Evolutionary conservation across 176 grass and related monocot genomes (phyloP).

Genomic region (Triticum urartu): DNA sequence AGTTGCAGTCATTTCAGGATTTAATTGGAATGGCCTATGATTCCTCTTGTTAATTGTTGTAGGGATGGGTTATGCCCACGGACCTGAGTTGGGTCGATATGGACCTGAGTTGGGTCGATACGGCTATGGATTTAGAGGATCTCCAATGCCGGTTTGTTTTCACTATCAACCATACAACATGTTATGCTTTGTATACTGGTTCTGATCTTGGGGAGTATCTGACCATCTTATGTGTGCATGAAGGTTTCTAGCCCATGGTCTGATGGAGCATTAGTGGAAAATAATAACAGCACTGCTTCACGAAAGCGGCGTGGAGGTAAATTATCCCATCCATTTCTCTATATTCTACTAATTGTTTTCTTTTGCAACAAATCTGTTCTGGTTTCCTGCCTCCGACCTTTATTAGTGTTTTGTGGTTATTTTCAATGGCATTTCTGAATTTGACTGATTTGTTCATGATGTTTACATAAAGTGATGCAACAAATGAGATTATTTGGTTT

Average conservation of each 20-base stretch:
- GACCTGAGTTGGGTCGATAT: constrained; percentile 61
- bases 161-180: not conserved
- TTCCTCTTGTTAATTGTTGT: constrained; percentile 22
- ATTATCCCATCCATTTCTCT: not conserved
- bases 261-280: constrained; percentile 59
- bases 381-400: not conserved
- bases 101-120: constrained; percentile 62
- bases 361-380: not conserved
- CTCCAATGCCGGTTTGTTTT: constrained; percentile 75
- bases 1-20: constrained; percentile 2
- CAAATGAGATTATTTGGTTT: not conserved
- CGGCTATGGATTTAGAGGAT: constrained; percentile 89
- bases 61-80: constrained; percentile 78
- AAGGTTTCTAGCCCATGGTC: constrained; percentile 80
- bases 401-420: not conserved
- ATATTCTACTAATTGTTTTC: not conserved
- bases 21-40: constrained; percentile 18
- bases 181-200: not conserved
- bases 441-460: not conserved
- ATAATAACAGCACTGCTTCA: constrained; percentile 77
- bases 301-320: constrained; percentile 92
- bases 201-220: not conserved
- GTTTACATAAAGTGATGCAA: constrained; percentile 6
- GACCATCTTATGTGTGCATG: constrained; percentile 10
- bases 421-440: not conserved